phyloP scores from a whole-genome alignment of 805 yeast species.

The Candida coleopterorum region DNA sequence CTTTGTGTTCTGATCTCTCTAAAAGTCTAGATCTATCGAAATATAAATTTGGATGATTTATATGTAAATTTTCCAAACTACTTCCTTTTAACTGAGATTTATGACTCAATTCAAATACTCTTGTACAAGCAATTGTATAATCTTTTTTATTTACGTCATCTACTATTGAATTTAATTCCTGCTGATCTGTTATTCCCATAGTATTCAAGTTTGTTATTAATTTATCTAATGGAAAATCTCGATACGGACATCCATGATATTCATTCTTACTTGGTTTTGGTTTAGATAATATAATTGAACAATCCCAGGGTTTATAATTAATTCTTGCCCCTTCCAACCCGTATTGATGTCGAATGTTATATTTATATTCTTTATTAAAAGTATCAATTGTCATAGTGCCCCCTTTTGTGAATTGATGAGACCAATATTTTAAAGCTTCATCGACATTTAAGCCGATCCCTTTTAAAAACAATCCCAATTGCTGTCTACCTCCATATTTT shows the following conservation, averaged over 20 bases:
- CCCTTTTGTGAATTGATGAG: conserved; percentile 56
- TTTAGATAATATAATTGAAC: conserved; percentile 68
- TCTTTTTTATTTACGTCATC: conserved; percentile 67
- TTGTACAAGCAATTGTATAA: conserved; percentile 83
- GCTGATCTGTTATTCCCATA: conserved; percentile 62
- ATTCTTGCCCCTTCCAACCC: conserved; percentile 89
- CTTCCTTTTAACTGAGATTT: conserved; percentile 34
- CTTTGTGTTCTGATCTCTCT: conserved; percentile 22
- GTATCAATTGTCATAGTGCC: conserved; percentile 58
- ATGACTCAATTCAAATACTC: conserved; percentile 76
- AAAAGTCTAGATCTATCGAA: conserved; percentile 70
- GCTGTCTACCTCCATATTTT: conserved; percentile 80
- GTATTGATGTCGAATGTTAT: conserved; percentile 83
- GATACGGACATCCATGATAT: conserved; percentile 90
- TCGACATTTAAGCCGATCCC: conserved; percentile 86
- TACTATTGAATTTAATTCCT: conserved; percentile 52
- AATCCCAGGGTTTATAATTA: conserved; percentile 82
- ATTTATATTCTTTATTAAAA: conserved; percentile 83
- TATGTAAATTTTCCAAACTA: conserved; percentile 58
- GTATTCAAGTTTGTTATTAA: conserved; percentile 50
- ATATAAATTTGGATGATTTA: conserved; percentile 84
- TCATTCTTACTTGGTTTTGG: conserved; percentile 68
- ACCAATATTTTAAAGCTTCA: conserved; percentile 86
- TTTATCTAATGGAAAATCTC: conserved; percentile 66
- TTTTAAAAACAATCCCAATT: conserved; percentile 76